These are phyloP conservation scores for Diaporthe vexans DNA, from an alignment of 2,329 filamentous ascomycete species.

Conservation along the genomic window DNA sequence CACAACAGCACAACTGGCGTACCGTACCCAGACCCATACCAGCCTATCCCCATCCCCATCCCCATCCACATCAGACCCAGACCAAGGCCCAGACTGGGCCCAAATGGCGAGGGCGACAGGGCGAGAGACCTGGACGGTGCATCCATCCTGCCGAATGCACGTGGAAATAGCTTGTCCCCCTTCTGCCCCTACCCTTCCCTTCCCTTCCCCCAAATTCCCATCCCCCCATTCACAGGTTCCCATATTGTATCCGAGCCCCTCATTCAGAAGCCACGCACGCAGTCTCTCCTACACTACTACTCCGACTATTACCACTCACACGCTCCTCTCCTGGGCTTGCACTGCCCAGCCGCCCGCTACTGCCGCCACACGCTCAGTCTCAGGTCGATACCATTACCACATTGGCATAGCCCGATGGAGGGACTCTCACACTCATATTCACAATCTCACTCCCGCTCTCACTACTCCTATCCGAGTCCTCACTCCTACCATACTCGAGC, in stretches of 20 bases:
- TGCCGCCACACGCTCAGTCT: slow-evolving; percentile 1
- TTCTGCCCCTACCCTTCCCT: not conserved
- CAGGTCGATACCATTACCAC: slow-evolving; percentile 9
- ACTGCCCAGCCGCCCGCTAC: not conserved
- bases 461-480: not conserved
- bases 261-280: slow-evolving; percentile 6
- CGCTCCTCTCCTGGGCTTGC: not conserved
- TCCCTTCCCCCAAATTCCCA: too few species aligned
- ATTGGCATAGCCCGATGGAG: not conserved
- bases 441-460: not conserved
- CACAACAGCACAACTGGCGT: not conserved
- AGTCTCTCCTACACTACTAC: not conserved
- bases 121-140: not conserved
- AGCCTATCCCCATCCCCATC: too few species aligned
- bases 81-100: slow-evolving; percentile 3
- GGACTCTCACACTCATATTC: not conserved
- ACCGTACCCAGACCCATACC: slow-evolving; percentile 3
- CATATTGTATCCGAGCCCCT: slow-evolving; percentile 18
- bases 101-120: not conserved
- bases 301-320: not conserved
- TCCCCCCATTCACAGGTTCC: not conserved
- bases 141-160: slow-evolving; percentile 25
- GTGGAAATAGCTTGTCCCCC: slow-evolving; percentile 33
- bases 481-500: not conserved
- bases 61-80: not conserved